Evolutionary conservation across 306 rosid genomes (phyloP), one percentile per base, ranked within the genome.

Genomic region (Dryas drummondii): DNA sequence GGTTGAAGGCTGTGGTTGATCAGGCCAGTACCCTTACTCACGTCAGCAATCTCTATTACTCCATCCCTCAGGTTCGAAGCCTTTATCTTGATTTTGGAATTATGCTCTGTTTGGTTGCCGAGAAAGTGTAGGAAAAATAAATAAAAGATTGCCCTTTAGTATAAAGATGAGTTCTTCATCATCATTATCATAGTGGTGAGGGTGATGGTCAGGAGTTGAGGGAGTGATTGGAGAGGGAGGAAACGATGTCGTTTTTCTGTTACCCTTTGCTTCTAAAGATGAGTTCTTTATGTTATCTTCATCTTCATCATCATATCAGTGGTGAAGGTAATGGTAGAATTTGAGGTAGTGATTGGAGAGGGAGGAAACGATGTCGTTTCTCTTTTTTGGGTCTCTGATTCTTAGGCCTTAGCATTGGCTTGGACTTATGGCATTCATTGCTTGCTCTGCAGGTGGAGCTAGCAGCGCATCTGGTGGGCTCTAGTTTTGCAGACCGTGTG

Each of bases 401-500:
- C 12, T 49, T 32, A 60, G 5, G 64, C 53, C 14, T 49, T 49
- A 9, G 12, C 8, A 4, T 32, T 27, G 27, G 45, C 27, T 69
- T 67, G 58, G 57, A 67, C 37, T 70, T 54, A 6, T 42, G 63
- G 17, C 7, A 32, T 0, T 32, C 63, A 45, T 72, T 58, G 76
- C 11, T 46, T 84, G 83, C 17, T 82, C 6, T 61, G 82, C 86
- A 94, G 98, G 87, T 90, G 48, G 93, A 88, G 80, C 96, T 92
- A 78, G 98, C 98, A 9, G 78, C 85, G 83, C 88, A 82, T 70
- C 79, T 94, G 58, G 98, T 90, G 58, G 80, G 81, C 49, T 52
- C 60, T 81, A 85, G 97, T 9, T 94, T 94, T 84, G 97, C 98
- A 17, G 97, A 94, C 81, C 93, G 97, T 49, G 97, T 90, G 32